Evolutionary conservation across 2,329 filamentous ascomycete species (phyloP).

Genomic region (Phaeosphaeriaceae sp.): DNA sequence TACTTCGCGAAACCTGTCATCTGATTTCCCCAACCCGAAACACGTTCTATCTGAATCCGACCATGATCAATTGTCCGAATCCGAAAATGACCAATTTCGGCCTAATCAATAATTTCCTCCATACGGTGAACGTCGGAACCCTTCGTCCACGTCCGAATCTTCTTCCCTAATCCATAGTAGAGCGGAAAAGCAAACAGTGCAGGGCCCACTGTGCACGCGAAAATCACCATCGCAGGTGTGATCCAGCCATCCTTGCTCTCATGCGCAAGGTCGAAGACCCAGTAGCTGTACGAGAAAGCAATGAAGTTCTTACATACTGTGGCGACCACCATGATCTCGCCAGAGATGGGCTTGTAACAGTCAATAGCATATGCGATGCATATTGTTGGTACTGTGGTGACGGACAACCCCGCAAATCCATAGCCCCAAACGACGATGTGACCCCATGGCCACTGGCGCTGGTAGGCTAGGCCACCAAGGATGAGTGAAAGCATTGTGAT

Average conservation of each 20-base stretch:
- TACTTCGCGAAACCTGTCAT: too few species aligned
- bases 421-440: slow-evolving; percentile 60
- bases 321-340: slow-evolving; percentile 55
- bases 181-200: slow-evolving; percentile 50
- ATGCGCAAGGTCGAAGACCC: slow-evolving; percentile 50
- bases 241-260: slow-evolving; percentile 48
- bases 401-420: slow-evolving; percentile 50
- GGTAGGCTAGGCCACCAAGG: slow-evolving; percentile 58
- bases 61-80: too few species aligned
- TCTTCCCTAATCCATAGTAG: slow-evolving; percentile 53
- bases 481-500: slow-evolving; percentile 58
- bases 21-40: too few species aligned
- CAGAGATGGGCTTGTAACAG: slow-evolving; percentile 56
- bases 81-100: too few species aligned
- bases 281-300: slow-evolving; percentile 53
- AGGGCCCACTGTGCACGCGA: slow-evolving; percentile 50
- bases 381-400: slow-evolving; percentile 54
- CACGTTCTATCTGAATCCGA: too few species aligned
- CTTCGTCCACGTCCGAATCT: slow-evolving; percentile 48
- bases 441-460: slow-evolving; percentile 58
- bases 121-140: slow-evolving; percentile 25
- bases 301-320: slow-evolving; percentile 56
- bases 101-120: slow-evolving; percentile 18
- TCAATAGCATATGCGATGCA: slow-evolving; percentile 55
- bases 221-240: slow-evolving; percentile 53